Evolutionary conservation across 306 rosid species (phyloP).

Genomic region (Begonia peltatifolia): DNA sequence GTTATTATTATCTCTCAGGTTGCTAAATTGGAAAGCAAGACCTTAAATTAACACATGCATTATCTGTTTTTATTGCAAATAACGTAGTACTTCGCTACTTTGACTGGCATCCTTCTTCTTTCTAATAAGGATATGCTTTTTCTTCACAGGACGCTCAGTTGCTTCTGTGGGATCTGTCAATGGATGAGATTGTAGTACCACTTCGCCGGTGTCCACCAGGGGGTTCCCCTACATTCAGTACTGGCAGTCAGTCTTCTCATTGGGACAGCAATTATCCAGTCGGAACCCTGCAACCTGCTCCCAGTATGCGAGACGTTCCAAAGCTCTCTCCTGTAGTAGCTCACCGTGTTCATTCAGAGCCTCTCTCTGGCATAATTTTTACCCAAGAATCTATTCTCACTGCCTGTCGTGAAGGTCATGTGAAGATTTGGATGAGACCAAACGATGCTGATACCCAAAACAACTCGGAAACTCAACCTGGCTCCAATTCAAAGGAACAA

Average conservation of each 20-base stretch:
- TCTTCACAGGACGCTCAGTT: slow-evolving; percentile 71
- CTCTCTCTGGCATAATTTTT: slow-evolving; percentile 72
- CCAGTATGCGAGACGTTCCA: slow-evolving; percentile 76
- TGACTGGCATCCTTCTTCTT: too few relatives aligned
- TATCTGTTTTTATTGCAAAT: too few relatives aligned
- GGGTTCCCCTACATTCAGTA: slow-evolving; percentile 77
- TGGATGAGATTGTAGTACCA: slow-evolving; percentile 88
- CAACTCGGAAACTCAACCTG: too few relatives aligned
- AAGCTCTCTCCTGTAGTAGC: slow-evolving; percentile 74
- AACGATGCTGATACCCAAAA: too few relatives aligned
- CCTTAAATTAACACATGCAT: too few relatives aligned
- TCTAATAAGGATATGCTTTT: too few relatives aligned
- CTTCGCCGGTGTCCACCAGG: slow-evolving; percentile 73
- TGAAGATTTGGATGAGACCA: slow-evolving; percentile 67
- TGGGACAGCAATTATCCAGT: slow-evolving; percentile 72
- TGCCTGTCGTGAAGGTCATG: slow-evolving; percentile 90
- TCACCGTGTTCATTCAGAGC: slow-evolving; percentile 88
- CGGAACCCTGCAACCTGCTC: slow-evolving; percentile 87
- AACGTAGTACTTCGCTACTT: too few relatives aligned
- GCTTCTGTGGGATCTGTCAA: slow-evolving; percentile 86
- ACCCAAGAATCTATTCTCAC: slow-evolving; percentile 82
- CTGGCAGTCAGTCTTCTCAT: slow-evolving; percentile 90
- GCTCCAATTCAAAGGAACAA: too few relatives aligned
- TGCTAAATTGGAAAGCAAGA: too few relatives aligned
- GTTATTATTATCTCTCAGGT: too few relatives aligned